Evolutionary conservation across 208 protist species (phyloP), one percentile per base, ranked within the genome.

Genomic region (Phytomonas francai): DNA sequence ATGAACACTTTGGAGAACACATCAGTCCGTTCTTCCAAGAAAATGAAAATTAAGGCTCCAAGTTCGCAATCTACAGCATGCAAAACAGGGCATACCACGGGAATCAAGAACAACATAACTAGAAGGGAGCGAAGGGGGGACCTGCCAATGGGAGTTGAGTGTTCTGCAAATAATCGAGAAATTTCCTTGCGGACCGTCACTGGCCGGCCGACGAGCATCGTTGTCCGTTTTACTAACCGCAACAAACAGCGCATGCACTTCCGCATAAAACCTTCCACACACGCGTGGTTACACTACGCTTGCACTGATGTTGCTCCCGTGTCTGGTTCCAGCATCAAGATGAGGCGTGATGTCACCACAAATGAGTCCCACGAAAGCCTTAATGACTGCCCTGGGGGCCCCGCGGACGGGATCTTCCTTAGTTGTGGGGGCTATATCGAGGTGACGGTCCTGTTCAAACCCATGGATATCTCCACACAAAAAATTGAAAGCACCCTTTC

Each of bases 361-460:
- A 63, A 25, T 0, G 36, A 22, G 32, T 56, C 59, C 34, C 22
- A 63, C 58, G 3, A 33, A 25, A 12, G 30, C 57, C 16, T 12
- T 16, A 60, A 28, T 25, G 57, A 19, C 58, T 22, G 31, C 58
- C 14, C 31, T 36, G 58, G 22, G 14, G 25, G 27, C 16, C 39
- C 19, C 29, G 25, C 30, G 11, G 64, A 67, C 16, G 45, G 33
- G 51, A 29, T 65, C 34, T 74, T 72, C 39, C 73, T 93, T 68
- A 84, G 70, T 64, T 91, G 75, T 62, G 87, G 87, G 34, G 90
- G 88, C n/a, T 96, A 84, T 72, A 73, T 96, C 16, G 87, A 93
- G 67, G 84, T 96, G 28, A 74, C 72, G 49, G 80, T 96, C 3
- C 49, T 69, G 58, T 96, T 93, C 67, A 56, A 73, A 42, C 87